These are phyloP conservation scores for Eucalyptus dawsonii DNA, from an alignment of 345 rosid species.

Conservation along the genomic window DNA sequence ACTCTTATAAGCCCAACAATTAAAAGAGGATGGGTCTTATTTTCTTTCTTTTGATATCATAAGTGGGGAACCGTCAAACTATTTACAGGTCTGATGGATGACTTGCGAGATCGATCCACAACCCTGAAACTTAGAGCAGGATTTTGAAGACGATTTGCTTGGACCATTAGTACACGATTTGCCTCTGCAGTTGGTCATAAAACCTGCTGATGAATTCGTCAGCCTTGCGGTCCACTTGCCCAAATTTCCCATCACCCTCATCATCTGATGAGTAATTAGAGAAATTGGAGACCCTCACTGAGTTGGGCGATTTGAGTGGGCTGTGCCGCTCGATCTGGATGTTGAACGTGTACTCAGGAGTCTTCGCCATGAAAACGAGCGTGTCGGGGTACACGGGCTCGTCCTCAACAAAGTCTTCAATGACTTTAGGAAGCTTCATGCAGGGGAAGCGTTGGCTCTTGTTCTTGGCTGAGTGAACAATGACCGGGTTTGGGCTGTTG, in stretches of 20 bases:
- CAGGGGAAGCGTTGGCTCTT: not conserved
- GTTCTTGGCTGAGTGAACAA: not conserved
- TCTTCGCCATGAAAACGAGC: not conserved
- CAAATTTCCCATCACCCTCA: not conserved
- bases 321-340: not conserved
- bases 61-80: not conserved
- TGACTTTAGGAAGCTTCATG: not conserved
- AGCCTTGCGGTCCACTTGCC: not conserved
- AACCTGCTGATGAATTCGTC: conserved; percentile 1
- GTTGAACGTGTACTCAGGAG: not conserved
- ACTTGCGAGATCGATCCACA: not conserved
- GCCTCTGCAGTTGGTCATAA: not conserved
- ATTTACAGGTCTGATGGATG: not conserved
- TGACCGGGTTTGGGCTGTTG: not conserved
- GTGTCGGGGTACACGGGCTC: not conserved
- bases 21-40: not conserved
- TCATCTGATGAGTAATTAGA: not conserved
- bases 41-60: not conserved
- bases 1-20: not conserved
- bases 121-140: not conserved
- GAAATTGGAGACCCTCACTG: not conserved
- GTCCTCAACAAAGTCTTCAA: not conserved
- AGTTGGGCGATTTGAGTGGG: not conserved
- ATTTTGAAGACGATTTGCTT: not conserved
- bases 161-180: not conserved